Base-by-base conservation (phyloP, 2,329 filamentous ascomycete species). In the Fusarium sp. region DNA sequence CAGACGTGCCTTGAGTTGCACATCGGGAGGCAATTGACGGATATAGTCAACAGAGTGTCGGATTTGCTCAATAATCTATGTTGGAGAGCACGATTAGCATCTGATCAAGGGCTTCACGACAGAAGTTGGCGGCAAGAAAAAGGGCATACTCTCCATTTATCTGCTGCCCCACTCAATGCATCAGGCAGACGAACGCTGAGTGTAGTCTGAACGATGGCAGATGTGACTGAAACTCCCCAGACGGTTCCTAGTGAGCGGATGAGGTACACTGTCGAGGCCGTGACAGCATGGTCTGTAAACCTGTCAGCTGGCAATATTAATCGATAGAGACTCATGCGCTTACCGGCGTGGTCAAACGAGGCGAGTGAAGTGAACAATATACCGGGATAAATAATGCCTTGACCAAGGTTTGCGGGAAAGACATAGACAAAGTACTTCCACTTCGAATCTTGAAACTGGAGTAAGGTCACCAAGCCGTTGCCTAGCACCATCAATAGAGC, bases 191-290 rank as follows among this genome's bases (percentile, higher is more conserved):
- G 83, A 73, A 84, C 80, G 73, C 84, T 88, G 71, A 92, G 83
- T 61, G 86, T 88, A 63, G 88, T 91, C 79, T 92, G 90, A 38
- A 90, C 83, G 48, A 92, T 89, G 11, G 89, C 86, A 14, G 89
- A 90, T 1, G 88, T 88, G 39, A 89, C 82, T 2, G 90, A 89
- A 4, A 92, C 90, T 15, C 90, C 89, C 86, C 88, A 91, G 21
- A 92, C 89, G 0, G 86, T 88, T 4, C 89, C 90, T 7, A 92
- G 80, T 1, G 89, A 91, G 31, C 90, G 86, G 46, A 92, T 86
- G 25, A 92, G 84, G 76, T 92, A 92, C 11, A 90, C 87, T 0
- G 87, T 90, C 4, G 89, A 91, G 5, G 89, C 86, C 0, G 86
- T 88, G 4, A 91, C 89, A 16, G 89, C 89, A 73, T 91, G 89